Evolutionary conservation across 1,284 basidiomycete genomes (phyloP).

Genomic region (Ustilago cynodontis): DNA sequence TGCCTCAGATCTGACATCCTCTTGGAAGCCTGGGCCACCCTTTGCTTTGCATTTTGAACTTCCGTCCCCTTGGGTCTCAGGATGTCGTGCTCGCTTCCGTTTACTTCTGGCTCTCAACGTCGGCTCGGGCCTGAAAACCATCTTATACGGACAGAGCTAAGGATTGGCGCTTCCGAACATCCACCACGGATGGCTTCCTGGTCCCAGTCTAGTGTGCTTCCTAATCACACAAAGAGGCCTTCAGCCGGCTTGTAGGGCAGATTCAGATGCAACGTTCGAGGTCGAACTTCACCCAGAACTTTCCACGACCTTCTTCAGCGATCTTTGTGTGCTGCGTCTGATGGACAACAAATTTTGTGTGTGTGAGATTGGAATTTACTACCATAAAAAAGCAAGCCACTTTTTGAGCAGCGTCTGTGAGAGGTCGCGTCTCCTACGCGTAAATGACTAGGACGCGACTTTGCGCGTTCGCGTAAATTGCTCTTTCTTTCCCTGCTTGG

Average conservation of each 20-base stretch:
- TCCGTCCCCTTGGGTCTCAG: not conserved
- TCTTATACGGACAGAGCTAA: not conserved
- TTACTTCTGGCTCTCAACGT: too few species aligned
- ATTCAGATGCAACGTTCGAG: too few species aligned
- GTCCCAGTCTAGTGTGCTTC: not conserved
- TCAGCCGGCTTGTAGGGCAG: not conserved
- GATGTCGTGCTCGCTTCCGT: slow-evolving; percentile 18
- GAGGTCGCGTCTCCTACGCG: slow-evolving; percentile 17
- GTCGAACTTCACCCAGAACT: not conserved
- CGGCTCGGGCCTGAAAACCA: slow-evolving; percentile 12
- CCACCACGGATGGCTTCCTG: not conserved
- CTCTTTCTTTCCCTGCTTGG: not conserved
- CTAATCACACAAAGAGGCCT: not conserved
- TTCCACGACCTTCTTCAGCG: too few species aligned
- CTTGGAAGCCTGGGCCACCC: not conserved
- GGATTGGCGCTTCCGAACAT: not conserved
- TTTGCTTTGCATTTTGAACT: not conserved
- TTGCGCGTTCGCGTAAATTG: slow-evolving; percentile 36
- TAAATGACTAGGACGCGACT: slow-evolving; percentile 31
- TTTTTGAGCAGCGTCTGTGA: not conserved
- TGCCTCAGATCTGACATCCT: not conserved
- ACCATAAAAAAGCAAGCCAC: not conserved
- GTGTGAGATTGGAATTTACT: too few species aligned
- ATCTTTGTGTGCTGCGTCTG: too few species aligned
- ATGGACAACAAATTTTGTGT: too few species aligned